phyloP scores from a whole-genome alignment of 78 protist genomes.

The Thecamonas trahens region DNA sequence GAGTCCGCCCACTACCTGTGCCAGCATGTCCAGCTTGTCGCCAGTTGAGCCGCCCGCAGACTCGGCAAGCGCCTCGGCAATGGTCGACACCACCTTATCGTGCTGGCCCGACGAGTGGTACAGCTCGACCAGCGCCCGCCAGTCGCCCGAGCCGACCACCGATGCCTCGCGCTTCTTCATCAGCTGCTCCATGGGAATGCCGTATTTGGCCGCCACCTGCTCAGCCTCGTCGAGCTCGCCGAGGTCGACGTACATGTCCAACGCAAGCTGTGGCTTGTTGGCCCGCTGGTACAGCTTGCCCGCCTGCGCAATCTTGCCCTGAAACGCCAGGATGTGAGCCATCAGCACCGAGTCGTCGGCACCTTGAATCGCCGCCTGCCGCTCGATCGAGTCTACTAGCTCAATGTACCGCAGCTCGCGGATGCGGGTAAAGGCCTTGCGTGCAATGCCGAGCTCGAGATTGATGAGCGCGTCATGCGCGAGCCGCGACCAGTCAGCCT shows the following conservation, averaged over 20 bases:
- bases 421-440: conserved; percentile 43
- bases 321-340: conserved; percentile 52
- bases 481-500: conserved; percentile 42
- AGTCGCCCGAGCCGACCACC: background rate
- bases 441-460: conserved; percentile 36
- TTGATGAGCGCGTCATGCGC: conserved; percentile 33
- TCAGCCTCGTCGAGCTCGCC: background rate
- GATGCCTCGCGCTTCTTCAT: conserved; percentile 2
- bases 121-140: background rate
- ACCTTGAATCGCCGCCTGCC: background rate
- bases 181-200: background rate
- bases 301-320: conserved; percentile 51
- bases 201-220: background rate
- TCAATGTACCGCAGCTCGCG: conserved; percentile 41
- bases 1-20: background rate
- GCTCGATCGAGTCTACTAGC: conserved; percentile 31
- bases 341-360: conserved; percentile 3
- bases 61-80: conserved; percentile 3
- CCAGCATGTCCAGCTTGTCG: background rate
- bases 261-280: background rate
- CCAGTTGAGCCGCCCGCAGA: background rate
- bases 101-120: background rate
- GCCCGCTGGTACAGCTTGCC: conserved; percentile 23
- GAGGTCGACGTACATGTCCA: conserved; percentile 7
- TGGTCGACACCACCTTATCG: background rate